Conservation (phyloP, 257 asterid genomes). For the Hygrophila difformis region DNA sequence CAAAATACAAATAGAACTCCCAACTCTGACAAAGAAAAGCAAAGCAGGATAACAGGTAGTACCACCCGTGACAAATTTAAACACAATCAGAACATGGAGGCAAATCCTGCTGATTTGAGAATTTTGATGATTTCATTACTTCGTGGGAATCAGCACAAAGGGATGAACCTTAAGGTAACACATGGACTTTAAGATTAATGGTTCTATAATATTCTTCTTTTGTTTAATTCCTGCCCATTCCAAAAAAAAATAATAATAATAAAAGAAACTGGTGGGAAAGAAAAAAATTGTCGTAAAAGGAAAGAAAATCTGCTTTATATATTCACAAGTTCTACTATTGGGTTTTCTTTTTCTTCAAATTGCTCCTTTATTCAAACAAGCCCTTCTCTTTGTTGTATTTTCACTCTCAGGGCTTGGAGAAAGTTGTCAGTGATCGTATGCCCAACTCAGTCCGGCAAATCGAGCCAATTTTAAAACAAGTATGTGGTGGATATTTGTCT, state of each 20-base stretch:
- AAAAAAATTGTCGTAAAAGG: background rate
- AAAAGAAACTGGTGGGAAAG: too few species aligned
- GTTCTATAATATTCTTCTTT: too few species aligned
- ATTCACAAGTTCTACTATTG: too few species aligned
- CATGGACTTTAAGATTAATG: too few species aligned
- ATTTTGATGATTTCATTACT: conserved; percentile 63
- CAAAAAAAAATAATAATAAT: too few species aligned
- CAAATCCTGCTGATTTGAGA: conserved; percentile 54
- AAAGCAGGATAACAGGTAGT: conserved; percentile 32
- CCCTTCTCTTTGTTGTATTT: conserved; percentile 13
- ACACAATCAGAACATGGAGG: conserved; percentile 28
- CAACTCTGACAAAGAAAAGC: conserved; percentile 52
- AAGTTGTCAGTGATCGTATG: conserved; percentile 68
- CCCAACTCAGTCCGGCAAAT: conserved; percentile 62
- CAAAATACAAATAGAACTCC: conserved; percentile 31
- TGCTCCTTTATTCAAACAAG: conserved; percentile 2
- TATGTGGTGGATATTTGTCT: conserved; percentile 26
- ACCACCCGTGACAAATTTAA: conserved; percentile 39
- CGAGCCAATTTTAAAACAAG: conserved; percentile 80
- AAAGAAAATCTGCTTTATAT: background rate
- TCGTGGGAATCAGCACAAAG: conserved; percentile 56
- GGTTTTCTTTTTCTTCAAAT: too few species aligned
- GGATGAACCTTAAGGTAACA: conserved; percentile 76
- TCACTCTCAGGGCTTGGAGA: conserved; percentile 69
- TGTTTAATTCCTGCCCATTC: too few species aligned